Evolutionary conservation across 176 grass and related monocot species (phyloP), one percentile per base, ranked within the genome.

Genomic region (Raddia guianensis): DNA sequence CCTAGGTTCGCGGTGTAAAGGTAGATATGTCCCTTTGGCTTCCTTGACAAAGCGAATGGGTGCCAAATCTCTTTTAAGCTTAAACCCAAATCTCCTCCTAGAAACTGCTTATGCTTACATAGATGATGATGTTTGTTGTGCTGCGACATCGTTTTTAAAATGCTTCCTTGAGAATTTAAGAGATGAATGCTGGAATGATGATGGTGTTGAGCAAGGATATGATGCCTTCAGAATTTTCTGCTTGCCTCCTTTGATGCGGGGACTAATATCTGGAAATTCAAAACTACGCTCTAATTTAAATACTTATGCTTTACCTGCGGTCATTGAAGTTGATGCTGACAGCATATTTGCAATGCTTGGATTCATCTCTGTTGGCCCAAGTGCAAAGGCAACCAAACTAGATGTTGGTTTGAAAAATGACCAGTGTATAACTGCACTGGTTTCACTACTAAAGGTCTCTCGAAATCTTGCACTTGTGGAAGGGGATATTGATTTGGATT

Each of bases 261-360:
- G 88, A 75, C 82, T 95, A 55, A 66, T 95, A 80, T 98, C 86
- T 35, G 92, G 92, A 60, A 81, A 93, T 82, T 92, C 92, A 63
- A 98, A 98, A 87, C 82, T 98, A 12, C 92, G 92, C 70, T 91
- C 92, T 74, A 98, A 98, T 81, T 73, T 98, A 68, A 98, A 91
- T 87, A 95, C 96, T 58, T 98, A 98, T 86, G 96, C 90, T 50
- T 33, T 95, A 61, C 90, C 96, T 33, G 76, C 66, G 72, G 12
- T 85, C 54, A 89, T 98, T 56, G 84, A 95, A 78, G 79, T 95
- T 73, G 96, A 95, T 68, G 66, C 81, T 52, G 92, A 98, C 64
- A 93, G 90, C 90, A 98, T 98, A 89, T 98, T 93, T 76, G 67
- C 92, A 72, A 98, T 95, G 95, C 92, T 98, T 83, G 90, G 87